A percentile compares a stretch with the other conserved stretches of the same genome.
Evolutionary conservation across 1,284 basidiomycete genomes (phyloP).

Genomic region (Puccinia hordei): DNA sequence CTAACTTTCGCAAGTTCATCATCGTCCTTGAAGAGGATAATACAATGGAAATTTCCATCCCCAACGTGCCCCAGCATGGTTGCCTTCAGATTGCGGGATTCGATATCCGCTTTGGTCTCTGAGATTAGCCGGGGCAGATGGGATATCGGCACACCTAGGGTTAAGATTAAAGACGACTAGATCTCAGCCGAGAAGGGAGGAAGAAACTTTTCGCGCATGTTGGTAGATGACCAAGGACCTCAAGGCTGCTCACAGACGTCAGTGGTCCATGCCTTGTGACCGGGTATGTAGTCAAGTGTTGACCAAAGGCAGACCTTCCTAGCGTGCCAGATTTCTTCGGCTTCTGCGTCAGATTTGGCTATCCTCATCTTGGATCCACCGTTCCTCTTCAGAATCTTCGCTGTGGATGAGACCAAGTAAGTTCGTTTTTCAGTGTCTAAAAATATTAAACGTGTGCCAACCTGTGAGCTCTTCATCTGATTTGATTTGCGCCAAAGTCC

Average conservation of each 20-base stretch:
- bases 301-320: constrained; percentile 80
- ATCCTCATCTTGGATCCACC: constrained; percentile 73
- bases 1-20: constrained; percentile 58
- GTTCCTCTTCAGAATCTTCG: constrained; percentile 67
- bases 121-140: constrained; percentile 73
- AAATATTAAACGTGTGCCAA: neutral
- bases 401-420: constrained; percentile 59
- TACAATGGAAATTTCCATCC: constrained; percentile 67
- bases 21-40: constrained; percentile 52
- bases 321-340: constrained; percentile 77
- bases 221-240: neutral
- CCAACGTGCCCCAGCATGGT: constrained; percentile 79
- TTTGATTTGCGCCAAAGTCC: constrained; percentile 65
- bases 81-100: constrained; percentile 66
- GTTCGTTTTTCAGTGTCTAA: neutral
- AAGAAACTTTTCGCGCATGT: neutral
- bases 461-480: constrained; percentile 65
- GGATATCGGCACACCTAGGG: constrained; percentile 71
- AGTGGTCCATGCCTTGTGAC: constrained; percentile 72
- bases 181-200: neutral
- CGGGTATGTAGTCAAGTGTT: constrained; percentile 69
- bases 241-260: constrained; percentile 61
- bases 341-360: constrained; percentile 70
- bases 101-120: constrained; percentile 74
- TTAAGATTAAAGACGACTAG: neutral